phyloP scores from a whole-genome alignment of 129 eudicot genomes.

The Tanacetum coccineum region DNA sequence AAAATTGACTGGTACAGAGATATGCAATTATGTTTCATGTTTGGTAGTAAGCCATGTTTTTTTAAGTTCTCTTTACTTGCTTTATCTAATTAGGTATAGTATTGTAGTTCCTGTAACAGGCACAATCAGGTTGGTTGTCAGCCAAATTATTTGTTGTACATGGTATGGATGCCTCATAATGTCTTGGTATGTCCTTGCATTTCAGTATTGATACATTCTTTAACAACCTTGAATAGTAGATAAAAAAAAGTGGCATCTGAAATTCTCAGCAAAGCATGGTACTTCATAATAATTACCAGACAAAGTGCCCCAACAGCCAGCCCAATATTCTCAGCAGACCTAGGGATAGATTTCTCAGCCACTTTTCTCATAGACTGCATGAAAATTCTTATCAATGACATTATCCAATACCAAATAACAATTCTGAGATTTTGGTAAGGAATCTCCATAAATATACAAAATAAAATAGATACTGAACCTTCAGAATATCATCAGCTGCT shows the following conservation, averaged over 20 bases:
- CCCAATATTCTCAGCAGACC: conserved; percentile 86
- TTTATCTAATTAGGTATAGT: background rate
- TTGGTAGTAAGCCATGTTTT: conserved; percentile 10
- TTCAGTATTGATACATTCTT: background rate
- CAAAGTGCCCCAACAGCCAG: conserved; percentile 88
- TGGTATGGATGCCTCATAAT: background rate
- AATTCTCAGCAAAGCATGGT: conserved; percentile 24
- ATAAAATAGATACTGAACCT: conserved; percentile 44
- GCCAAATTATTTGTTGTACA: background rate
- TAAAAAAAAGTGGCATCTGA: conserved; percentile 14
- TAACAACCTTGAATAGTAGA: background rate
- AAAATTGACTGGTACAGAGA: conserved; percentile 6
- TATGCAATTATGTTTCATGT: conserved; percentile 2
- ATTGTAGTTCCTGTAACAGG: conserved; percentile 5
- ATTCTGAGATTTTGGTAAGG: background rate
- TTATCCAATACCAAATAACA: background rate
- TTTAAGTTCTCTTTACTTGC: background rate
- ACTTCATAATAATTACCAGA: conserved; percentile 46
- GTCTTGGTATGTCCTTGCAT: background rate
- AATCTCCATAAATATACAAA: conserved; percentile 3
- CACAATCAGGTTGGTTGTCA: conserved; percentile 1
- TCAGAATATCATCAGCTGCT: conserved; percentile 70
- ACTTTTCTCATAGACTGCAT: conserved; percentile 56
- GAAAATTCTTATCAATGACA: conserved; percentile 1
- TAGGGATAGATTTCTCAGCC: conserved; percentile 82